Base-by-base conservation (phyloP, 208 protist species). In the Acanthamoeba lenticulata region DNA sequence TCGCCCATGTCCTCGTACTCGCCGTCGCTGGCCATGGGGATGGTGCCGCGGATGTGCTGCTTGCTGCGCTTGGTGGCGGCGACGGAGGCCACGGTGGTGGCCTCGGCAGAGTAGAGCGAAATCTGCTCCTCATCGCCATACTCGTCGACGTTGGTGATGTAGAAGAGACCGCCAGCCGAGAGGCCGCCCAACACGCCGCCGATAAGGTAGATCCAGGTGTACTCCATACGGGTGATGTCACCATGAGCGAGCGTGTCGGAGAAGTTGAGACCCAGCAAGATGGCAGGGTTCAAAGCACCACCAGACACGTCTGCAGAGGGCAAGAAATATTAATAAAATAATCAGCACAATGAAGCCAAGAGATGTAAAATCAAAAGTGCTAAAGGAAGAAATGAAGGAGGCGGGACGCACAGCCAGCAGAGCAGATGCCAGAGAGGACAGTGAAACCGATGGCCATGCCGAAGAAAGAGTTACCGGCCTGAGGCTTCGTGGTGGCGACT, bases 51-150 rank as follows among this genome's bases (percentile, higher is more conserved):
- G 24, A 91, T 91, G 85, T 91, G 85, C 85, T 91, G 15, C 85
- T 91, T 91, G 85, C 85, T 91, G 42, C 85, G 85, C 85, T 91
- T 91, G 49, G 85, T 91, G 85, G 85, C 85, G 36, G 85, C 85
- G 60, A 91, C 60, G 42, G 15, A 27, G 38, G 85, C 85, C 19
- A 91, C 60, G 52, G 85, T 38, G 55, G 85, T 91, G n/a, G 85
- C 85, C 15, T 91, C 85, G 40, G 85, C 40, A 24, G 85, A 91
- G 60, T 91, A 91, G n/a, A 91, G 60, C 34, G 85, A 91, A 32
- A 91, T 69, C 85, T 93, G 62, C 36, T 69, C 27, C 57, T 69
- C 83, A 32, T 90, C 83, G 27, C 27, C 36, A 24, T 44, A 90
- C 57, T 90, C 83, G 38, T 69, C 83, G 4, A 24, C 7, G 52